Conservation (phyloP, 2,329 filamentous ascomycete species). For the Dendrostoma leiphaemia region DNA sequence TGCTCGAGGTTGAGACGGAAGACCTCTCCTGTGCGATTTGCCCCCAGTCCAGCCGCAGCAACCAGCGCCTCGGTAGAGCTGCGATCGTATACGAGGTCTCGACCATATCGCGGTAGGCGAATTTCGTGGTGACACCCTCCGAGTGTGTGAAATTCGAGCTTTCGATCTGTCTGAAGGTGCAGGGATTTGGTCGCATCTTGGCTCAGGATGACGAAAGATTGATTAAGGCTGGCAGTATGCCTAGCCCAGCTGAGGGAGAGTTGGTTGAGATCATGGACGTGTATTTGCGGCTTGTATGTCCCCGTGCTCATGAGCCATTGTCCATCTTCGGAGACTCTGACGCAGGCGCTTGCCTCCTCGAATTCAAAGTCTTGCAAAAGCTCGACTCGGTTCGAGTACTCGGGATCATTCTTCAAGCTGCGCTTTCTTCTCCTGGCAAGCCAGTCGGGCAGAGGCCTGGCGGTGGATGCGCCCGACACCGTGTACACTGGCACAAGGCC, state of each 20-base stretch:
- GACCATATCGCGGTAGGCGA: constrained; percentile 88
- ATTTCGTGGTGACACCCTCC: constrained; percentile 84
- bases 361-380: constrained; percentile 97
- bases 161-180: constrained; percentile 88
- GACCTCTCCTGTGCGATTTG: constrained; percentile 84
- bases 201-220: constrained; percentile 85
- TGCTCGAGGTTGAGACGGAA: constrained; percentile 89
- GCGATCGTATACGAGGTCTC: constrained; percentile 83
- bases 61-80: constrained; percentile 81
- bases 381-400: constrained; percentile 92
- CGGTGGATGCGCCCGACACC: constrained; percentile 85
- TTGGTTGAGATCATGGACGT: constrained; percentile 92
- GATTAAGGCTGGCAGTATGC: constrained; percentile 88
- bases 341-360: constrained; percentile 88
- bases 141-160: constrained; percentile 89
- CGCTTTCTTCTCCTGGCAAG: constrained; percentile 85
- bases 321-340: constrained; percentile 89
- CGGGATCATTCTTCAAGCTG: constrained; percentile 86
- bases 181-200: constrained; percentile 91
- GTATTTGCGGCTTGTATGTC: constrained; percentile 74
- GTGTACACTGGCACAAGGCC: constrained; percentile 88
- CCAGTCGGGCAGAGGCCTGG: constrained; percentile 91
- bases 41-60: constrained; percentile 82
- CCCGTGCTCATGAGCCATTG: constrained; percentile 97
- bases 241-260: constrained; percentile 90